Base-by-base conservation (phyloP, 73 alveolate genomes). In the Tetrahymena malaccensis region DNA sequence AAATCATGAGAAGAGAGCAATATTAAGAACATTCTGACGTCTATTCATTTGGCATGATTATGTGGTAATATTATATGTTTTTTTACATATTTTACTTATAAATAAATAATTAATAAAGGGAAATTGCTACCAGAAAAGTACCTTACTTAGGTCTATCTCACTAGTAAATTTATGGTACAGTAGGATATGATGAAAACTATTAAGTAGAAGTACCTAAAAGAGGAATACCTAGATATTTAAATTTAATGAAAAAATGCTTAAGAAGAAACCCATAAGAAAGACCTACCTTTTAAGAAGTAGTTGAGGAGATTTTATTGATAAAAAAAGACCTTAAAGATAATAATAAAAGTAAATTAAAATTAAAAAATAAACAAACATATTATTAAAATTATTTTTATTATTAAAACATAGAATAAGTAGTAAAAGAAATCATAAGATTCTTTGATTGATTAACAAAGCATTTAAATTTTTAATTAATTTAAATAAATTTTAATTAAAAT, bases 41-140 rank as follows among this genome's bases (percentile, higher is more conserved):
- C 33, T 98, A 96, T 93, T 97, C 99, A 10, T 98, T 97, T 97
- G 99, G 99, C 31, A 96, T 98, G 96, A 98, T 98, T 43, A 43
- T 98, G 95, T 98, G 98, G 98, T 70, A 70, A 2, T 70, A 70
- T 19, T 70, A 70, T n/a, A 35, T 35, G 6, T 31, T 17, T 22
- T 25, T 1, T 25, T 1, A 31, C 7, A 19, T n/a, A 25, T 22
- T 21, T 27, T 27, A 3, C 13, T 19, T 70, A 9, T 25, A 27
- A 70, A 25, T 22, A 22, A 70, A n/a, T 70, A 70, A n/a, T 2
- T 70, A 70, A n/a, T 2, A 70, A 22, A 70, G 89, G 97, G 97
- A 95, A 93, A 85, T 95, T 7, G 94, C 94, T 10, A 95, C 97
- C 33, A 56, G 97, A 22, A 43, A 43, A 50, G 55, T 95, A 22